A percentile compares a stretch with the other conserved stretches of the same genome.
Evolutionary conservation across 495 filamentous ascomycete genomes (phyloP).

Genomic region (Amphirosellinia nigrospora): DNA sequence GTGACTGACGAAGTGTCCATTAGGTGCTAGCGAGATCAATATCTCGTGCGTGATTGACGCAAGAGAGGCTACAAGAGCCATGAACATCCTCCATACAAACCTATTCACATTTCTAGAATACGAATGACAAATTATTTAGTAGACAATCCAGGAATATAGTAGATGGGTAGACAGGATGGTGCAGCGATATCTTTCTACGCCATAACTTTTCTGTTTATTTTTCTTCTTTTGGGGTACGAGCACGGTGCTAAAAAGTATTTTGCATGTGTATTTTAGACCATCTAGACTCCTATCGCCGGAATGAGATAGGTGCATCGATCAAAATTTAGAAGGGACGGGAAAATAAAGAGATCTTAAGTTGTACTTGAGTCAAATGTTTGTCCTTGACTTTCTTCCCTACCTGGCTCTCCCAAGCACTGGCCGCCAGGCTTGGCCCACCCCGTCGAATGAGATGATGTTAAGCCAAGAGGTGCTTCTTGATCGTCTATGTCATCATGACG

Average conservation of each 20-base stretch:
- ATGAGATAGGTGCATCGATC: not conserved
- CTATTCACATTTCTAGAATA: conserved; percentile 74
- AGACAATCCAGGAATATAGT: not conserved
- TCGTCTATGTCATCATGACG: conserved; percentile 1
- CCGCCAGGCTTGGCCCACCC: not conserved
- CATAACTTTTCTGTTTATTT: not conserved
- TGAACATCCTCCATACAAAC: conserved; percentile 94
- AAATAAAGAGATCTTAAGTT: not conserved
- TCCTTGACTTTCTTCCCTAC: not conserved
- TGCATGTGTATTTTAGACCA: not conserved
- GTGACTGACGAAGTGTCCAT: conserved; percentile 30
- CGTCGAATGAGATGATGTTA: not conserved
- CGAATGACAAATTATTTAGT: not conserved
- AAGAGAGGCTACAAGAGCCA: conserved; percentile 83
- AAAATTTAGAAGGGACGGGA: not conserved
- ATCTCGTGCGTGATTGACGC: conserved; percentile 97
- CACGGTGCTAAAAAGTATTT: not conserved
- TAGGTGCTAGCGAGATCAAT: conserved; percentile 97
- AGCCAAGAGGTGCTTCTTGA: not conserved
- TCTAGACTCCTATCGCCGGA: not conserved
- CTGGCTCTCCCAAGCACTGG: not conserved
- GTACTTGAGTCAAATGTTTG: not conserved
- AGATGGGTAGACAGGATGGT: not conserved
- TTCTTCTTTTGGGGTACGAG: not conserved
- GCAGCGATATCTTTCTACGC: not conserved